Base-by-base conservation (phyloP, 768 basidiomycete genomes). In the Boletus rubescentipes region DNA sequence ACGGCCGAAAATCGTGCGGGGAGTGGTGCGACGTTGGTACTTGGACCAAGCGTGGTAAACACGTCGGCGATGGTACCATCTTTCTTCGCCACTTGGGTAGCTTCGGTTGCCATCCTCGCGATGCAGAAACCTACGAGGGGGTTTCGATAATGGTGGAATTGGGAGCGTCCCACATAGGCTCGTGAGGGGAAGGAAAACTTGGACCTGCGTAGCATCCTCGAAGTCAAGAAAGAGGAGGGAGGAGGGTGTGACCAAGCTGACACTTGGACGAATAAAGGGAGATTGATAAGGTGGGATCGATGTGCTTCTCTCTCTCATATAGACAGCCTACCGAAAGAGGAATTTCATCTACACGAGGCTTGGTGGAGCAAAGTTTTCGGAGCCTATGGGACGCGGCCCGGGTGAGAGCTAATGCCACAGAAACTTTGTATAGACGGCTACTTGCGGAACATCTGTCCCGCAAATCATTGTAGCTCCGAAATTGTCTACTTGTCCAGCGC, bases 1-100 rank as follows among this genome's bases (percentile, higher is more conserved):
- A 91, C 67, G 7, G 78, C 75, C 0, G 76, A 60, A 55, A 89
- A 90, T 0, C 87, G 77, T 9, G 72, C 61, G 0, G 86, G 86
- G 5, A 89, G 76, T 5, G 66, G 67, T 1, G 67, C 67, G 5
- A 67, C 67, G 1, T 70, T 60, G 37, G 72, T 68, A 26, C 73
- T 73, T 2, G 72, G 71, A 2, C 71, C 70, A 9, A 81, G 70
- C 4, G 77, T 77, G 0, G 75, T 70, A 55, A 81, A 82, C 23
- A 81, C 73, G 30, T 73, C 71, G 20, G 75, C 75, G 37, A 84
- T 80, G 20, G 74, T 68, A n/a, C 72, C 77, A 39, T 68, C 67
- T 16, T 59, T 54, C 60, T 66, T 72, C 9, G 18, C 29, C 2
- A 1, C 49, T 20, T 32, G 61, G 16, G 53, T 30, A 16, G 45